These are phyloP conservation scores for Schwanniomyces polymorphus DNA, from an alignment of 805 yeast genomes.

Conservation along the genomic window DNA sequence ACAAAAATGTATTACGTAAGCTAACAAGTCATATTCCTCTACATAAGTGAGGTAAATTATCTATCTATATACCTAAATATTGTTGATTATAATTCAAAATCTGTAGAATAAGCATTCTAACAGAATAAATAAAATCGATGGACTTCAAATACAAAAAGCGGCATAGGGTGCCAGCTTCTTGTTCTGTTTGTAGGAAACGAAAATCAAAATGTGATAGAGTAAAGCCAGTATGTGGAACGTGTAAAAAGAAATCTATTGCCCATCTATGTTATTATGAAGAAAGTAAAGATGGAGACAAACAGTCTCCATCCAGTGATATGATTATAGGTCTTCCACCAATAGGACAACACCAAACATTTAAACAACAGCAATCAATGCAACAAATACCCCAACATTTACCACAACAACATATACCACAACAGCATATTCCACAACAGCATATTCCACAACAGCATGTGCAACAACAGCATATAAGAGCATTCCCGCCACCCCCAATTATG, in stretches of 20 bases:
- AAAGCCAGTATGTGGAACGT: constrained; percentile 43
- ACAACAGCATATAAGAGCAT: neutral
- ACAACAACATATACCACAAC: constrained; percentile 3
- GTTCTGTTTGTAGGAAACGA: constrained; percentile 44
- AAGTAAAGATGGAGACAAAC: neutral
- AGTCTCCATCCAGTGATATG: neutral
- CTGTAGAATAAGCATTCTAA: neutral
- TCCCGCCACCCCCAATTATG: neutral
- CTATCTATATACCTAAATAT: neutral
- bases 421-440: constrained; percentile 5
- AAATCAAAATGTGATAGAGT: constrained; percentile 44
- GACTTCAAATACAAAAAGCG: constrained; percentile 30
- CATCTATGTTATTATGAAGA: constrained; percentile 42
- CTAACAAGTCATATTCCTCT: too few species aligned
- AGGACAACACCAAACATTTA: constrained; percentile 6
- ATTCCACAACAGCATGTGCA: constrained; percentile 1
- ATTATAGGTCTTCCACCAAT: neutral
- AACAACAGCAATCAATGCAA: constrained; percentile 1
- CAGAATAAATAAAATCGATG: constrained; percentile 13
- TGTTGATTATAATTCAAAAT: neutral
- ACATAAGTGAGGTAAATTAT: too few species aligned
- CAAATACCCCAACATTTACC: neutral
- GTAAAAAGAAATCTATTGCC: constrained; percentile 42
- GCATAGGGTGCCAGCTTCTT: constrained; percentile 41
- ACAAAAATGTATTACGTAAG: neutral